phyloP scores from a whole-genome alignment of 1,139 yeast species.

The Kluyveromyces marxianus region DNA sequence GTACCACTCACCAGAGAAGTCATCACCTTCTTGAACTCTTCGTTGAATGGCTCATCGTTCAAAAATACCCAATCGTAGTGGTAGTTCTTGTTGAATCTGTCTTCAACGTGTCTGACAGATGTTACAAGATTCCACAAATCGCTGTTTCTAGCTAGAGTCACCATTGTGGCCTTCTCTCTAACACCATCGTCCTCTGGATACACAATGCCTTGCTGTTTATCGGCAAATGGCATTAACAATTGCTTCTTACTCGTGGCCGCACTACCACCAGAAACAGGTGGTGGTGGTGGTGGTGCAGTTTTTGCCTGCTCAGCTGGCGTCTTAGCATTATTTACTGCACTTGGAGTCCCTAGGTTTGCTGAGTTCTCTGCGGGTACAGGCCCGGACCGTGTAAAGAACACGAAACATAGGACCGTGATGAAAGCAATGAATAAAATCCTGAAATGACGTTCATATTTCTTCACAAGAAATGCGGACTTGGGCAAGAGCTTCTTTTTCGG shows the following conservation, averaged over 20 bases:
- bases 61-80: conserved; percentile 74
- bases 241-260: neutral
- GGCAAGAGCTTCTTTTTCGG: conserved; percentile 27
- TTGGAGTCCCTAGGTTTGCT: neutral
- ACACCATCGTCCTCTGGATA: conserved; percentile 28
- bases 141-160: conserved; percentile 64
- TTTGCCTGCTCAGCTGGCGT: neutral
- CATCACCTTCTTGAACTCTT: conserved; percentile 39
- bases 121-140: conserved; percentile 55
- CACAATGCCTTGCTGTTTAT: conserved; percentile 22
- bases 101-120: conserved; percentile 64
- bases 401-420: conserved; percentile 19
- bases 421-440: conserved; percentile 21
- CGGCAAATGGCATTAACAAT: conserved; percentile 24
- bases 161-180: conserved; percentile 61
- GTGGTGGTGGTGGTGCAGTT: neutral
- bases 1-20: conserved; percentile 39
- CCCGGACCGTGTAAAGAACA: conserved; percentile 19
- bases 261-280: neutral
- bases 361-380: neutral
- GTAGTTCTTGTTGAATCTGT: conserved; percentile 58
- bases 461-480: conserved; percentile 26
- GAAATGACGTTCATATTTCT: conserved; percentile 21
- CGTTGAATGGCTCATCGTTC: conserved; percentile 47
- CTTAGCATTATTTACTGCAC: neutral